Conservation (phyloP, 345 rosid species). For the Passiflora organensis region DNA sequence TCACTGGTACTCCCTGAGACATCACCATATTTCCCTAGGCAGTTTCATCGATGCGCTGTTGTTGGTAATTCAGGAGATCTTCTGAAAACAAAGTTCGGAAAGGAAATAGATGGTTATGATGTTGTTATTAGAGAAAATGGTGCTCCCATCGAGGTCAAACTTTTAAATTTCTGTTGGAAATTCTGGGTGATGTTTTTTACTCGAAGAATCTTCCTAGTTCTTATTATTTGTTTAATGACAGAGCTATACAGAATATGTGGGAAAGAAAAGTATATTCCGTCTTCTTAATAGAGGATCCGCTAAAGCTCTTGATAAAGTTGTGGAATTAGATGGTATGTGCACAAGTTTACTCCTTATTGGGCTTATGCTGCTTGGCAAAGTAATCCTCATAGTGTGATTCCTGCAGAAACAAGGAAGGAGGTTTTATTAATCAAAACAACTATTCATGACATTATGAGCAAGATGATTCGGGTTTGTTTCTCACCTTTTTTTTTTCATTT, state of each 20-base stretch:
- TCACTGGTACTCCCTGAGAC: slow-evolving; percentile 76
- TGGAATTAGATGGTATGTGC: slow-evolving; percentile 81
- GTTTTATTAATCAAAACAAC: slow-evolving; percentile 80
- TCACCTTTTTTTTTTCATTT: neutral
- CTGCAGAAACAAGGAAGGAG: slow-evolving; percentile 75
- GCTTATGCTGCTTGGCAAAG: slow-evolving; percentile 6
- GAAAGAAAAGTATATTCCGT: slow-evolving; percentile 79
- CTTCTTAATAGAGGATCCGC: slow-evolving; percentile 97
- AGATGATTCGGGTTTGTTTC: slow-evolving; percentile 79
- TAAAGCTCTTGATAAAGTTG: slow-evolving; percentile 98
- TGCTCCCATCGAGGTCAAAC: slow-evolving; percentile 72
- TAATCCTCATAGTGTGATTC: slow-evolving; percentile 19
- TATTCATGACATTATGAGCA: slow-evolving; percentile 89
- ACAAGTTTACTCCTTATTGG: slow-evolving; percentile 5
- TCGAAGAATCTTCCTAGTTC: neutral
- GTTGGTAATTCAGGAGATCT: slow-evolving; percentile 97
- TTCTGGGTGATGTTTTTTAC: slow-evolving; percentile 5
- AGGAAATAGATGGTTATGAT: slow-evolving; percentile 84
- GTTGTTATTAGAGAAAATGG: slow-evolving; percentile 89
- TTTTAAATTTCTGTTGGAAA: slow-evolving; percentile 7
- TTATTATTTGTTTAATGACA: slow-evolving; percentile 24
- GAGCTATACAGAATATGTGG: slow-evolving; percentile 74
- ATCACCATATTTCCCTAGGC: slow-evolving; percentile 74
- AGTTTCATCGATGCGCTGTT: slow-evolving; percentile 88
- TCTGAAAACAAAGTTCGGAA: slow-evolving; percentile 75